Percentiles rank a stretch among this genome's conserved stretches.
These are phyloP conservation scores for Adenanthera pavonina DNA, from an alignment of 306 rosid genomes.

Conservation along the genomic window DNA sequence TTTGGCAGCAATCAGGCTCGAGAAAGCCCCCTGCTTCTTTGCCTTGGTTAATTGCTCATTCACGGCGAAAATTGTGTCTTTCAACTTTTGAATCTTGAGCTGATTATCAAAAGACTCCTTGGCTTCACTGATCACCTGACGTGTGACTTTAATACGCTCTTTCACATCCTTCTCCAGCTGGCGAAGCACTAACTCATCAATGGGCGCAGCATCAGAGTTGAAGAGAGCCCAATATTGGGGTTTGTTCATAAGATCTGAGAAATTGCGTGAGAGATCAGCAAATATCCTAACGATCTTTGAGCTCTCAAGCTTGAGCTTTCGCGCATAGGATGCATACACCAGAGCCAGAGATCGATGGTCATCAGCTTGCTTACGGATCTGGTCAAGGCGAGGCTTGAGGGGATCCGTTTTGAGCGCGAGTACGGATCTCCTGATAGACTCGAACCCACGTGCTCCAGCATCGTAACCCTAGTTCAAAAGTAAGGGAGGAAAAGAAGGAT, in stretches of 20 bases:
- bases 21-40: conserved; percentile 96
- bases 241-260: conserved; percentile 74
- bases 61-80: conserved; percentile 87
- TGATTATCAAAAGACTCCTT: conserved; percentile 93
- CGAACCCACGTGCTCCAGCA: conserved; percentile 52
- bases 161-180: conserved; percentile 94
- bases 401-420: conserved; percentile 86
- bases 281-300: conserved; percentile 84
- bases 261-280: conserved; percentile 76
- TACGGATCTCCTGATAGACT: conserved; percentile 65
- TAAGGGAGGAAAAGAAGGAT: not conserved
- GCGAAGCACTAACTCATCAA: conserved; percentile 75
- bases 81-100: conserved; percentile 93
- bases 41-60: conserved; percentile 87
- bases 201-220: conserved; percentile 58
- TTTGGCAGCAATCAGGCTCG: conserved; percentile 87
- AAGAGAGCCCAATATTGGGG: conserved; percentile 61
- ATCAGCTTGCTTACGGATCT: conserved; percentile 93
- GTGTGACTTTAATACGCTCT: conserved; percentile 78
- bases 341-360: conserved; percentile 81
- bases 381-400: conserved; percentile 85
- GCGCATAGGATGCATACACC: conserved; percentile 77
- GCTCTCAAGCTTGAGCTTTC: conserved; percentile 92
- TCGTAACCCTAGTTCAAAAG: conserved; percentile 58
- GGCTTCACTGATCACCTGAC: conserved; percentile 84